A percentile compares a stretch with the other conserved stretches of the same genome.
phyloP scores from a whole-genome alignment of 225 moss, liverwort and hornwort species.

The Straminergon stramineum region DNA sequence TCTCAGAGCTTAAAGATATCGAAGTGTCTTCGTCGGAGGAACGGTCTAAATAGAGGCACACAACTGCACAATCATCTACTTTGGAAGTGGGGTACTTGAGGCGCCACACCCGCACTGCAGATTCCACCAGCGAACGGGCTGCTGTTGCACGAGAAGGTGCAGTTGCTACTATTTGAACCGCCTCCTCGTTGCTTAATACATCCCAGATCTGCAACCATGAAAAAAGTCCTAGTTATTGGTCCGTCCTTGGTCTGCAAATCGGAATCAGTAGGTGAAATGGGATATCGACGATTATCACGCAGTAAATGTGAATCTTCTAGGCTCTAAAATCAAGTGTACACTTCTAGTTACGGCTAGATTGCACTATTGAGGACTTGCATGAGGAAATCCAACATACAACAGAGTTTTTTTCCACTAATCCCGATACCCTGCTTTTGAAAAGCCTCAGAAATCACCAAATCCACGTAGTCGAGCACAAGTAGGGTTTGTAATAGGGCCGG shows the following conservation, averaged over 20 bases:
- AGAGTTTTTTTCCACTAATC: background rate
- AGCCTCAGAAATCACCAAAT: background rate
- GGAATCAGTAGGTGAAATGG: background rate
- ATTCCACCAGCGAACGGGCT: conserved; percentile 39
- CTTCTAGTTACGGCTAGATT: background rate
- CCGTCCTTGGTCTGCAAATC: background rate
- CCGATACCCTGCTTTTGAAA: background rate
- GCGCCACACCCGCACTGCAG: conserved; percentile 51
- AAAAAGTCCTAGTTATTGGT: background rate
- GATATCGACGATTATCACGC: background rate
- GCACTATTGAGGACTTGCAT: background rate
- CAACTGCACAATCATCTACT: conserved; percentile 48
- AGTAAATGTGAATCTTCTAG: background rate
- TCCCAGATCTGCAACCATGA: conserved; percentile 33
- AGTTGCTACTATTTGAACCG: conserved; percentile 25
- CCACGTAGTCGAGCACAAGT: background rate
- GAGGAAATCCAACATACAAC: background rate
- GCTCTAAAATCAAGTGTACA: background rate
- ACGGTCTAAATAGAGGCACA: conserved; percentile 33
- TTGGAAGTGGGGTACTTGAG: conserved; percentile 55
- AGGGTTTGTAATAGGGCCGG: background rate
- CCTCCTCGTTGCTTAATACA: conserved; percentile 47
- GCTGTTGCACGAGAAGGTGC: conserved; percentile 41
- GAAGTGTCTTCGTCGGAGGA: conserved; percentile 1
- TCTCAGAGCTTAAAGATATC: conserved; percentile 2